Evolutionary conservation across 2,329 filamentous ascomycete genomes (phyloP), one percentile per base, ranked within the genome.

Genomic region (Cladosporium cucumerinum): DNA sequence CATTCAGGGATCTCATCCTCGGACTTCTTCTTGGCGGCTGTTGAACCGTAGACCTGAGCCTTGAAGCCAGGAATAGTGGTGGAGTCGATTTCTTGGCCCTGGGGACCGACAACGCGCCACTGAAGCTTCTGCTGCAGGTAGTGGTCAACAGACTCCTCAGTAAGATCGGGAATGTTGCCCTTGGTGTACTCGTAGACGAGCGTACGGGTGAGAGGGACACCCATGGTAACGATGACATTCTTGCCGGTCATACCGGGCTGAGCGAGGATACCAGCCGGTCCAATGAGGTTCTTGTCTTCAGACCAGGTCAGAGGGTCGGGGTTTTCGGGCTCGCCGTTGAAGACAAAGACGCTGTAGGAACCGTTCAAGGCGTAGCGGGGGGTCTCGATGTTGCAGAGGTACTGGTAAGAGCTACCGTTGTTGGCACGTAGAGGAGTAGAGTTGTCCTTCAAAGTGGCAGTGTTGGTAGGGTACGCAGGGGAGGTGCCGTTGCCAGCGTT

Each of bases 281-380:
- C 89, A 12, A 89, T 81, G 21, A 88, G 81, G 68, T 84, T 87
- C 2, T 76, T 70, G 1, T 85, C 82, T 57, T 73, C 73, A 1
- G 79, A 72, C 87, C 88, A 90, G 0, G 74, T 70, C 7, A 68
- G 68, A 1, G 78, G 69, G 57, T 86, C 79, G 6, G 72, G 69
- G 1, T 82, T 52, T 14, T 64, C 64, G 49, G 70, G 79, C 1
- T 81, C 72, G 0, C 87, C 89, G 3, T 92, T 74, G 76, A 92
- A 93, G 65, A 93, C 80, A 72, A 88, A 85, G 36, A 93, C 79
- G 66, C 79, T 81, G 72, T 89, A 91, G 0, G 87, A 85, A 1
- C 83, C 84, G 18, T 83, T 80, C 10, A 89, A 76, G 1, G 85
- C 85, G 66, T 86, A 84, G 67, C 86, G 87, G 59, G 82, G 80